phyloP scores from a whole-genome alignment of 768 basidiomycete species.

The Pleurotus salmoneostramineus region DNA sequence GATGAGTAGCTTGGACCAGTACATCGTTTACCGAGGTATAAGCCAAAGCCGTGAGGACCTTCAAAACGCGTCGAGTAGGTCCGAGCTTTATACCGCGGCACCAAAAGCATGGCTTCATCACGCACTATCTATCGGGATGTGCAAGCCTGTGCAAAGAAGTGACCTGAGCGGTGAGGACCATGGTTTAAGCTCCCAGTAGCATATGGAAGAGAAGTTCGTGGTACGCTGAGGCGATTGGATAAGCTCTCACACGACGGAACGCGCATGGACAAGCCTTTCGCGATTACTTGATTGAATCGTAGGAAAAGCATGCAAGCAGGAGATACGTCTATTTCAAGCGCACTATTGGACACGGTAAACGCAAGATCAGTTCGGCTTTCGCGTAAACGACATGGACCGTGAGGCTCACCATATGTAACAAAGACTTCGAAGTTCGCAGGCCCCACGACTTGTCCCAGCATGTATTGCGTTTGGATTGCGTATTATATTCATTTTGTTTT shows the following conservation, averaged over 20 bases:
- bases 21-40: neutral
- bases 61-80: neutral
- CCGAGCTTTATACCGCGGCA: neutral
- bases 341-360: neutral
- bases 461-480: neutral
- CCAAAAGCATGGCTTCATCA: too few species aligned
- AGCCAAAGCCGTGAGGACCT: neutral
- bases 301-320: neutral
- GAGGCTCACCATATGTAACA: neutral
- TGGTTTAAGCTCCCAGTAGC: neutral
- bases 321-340: neutral
- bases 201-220: neutral
- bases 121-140: too few species aligned
- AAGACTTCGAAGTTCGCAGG: neutral
- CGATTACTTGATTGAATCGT: neutral
- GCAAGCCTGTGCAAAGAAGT: too few species aligned
- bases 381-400: neutral
- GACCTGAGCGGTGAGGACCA: too few species aligned
- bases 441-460: neutral
- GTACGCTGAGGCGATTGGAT: neutral
- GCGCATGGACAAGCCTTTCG: neutral
- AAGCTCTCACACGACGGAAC: neutral
- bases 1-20: conserved; percentile 5
- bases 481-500: neutral
- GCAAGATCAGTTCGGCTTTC: neutral